phyloP scores from a whole-genome alignment of 2,329 filamentous ascomycete genomes.

The Pseudocercospora fijiensis region DNA sequence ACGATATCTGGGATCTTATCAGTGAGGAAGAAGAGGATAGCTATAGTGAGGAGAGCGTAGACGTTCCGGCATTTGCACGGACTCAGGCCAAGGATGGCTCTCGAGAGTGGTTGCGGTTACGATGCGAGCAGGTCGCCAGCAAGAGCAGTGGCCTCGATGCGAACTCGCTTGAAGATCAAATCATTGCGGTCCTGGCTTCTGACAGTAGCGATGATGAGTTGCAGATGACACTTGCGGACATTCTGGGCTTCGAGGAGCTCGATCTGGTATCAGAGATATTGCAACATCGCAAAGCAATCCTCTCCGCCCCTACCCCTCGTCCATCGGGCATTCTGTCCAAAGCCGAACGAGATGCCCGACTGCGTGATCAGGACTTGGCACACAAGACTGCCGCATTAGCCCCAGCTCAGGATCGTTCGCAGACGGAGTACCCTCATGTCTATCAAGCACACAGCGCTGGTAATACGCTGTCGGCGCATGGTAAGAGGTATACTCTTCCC shows the following conservation, averaged over 20 bases:
- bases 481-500: conserved; percentile 80
- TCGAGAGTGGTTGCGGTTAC: conserved; percentile 66
- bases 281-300: conserved; percentile 68
- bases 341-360: conserved; percentile 73
- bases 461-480: conserved; percentile 76
- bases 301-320: conserved; percentile 44
- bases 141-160: conserved; percentile 66
- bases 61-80: conserved; percentile 47
- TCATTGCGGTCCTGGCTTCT: conserved; percentile 71
- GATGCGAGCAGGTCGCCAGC: conserved; percentile 65
- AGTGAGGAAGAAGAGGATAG: conserved; percentile 69
- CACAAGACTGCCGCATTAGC: conserved; percentile 77
- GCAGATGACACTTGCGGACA: conserved; percentile 85
- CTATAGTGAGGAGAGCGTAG: conserved; percentile 64
- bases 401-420: conserved; percentile 67
- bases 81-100: conserved; percentile 25
- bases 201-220: conserved; percentile 74
- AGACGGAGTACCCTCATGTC: conserved; percentile 85
- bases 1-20: conserved; percentile 92
- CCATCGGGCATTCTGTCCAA: conserved; percentile 64
- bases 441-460: conserved; percentile 82
- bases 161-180: conserved; percentile 72
- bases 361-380: conserved; percentile 72
- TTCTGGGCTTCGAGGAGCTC: conserved; percentile 88
- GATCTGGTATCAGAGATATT: conserved; percentile 93